These are phyloP conservation scores for Dendryphion nanum DNA, from an alignment of 2,329 filamentous ascomycete species.

Conservation along the genomic window DNA sequence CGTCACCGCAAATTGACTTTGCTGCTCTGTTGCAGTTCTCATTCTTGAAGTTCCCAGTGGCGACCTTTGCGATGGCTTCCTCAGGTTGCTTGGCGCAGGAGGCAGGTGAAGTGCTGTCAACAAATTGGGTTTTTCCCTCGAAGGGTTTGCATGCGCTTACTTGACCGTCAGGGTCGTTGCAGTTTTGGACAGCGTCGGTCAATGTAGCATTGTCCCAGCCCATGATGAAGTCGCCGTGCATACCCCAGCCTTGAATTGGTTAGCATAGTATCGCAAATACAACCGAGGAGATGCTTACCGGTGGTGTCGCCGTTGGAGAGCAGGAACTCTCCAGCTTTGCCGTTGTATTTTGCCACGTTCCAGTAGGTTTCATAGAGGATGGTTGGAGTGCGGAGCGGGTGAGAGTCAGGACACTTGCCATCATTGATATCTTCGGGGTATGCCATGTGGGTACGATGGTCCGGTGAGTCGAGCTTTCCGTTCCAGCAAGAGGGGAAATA, in stretches of 20 bases:
- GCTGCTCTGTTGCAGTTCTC: constrained; percentile 62
- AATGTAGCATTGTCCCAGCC: constrained; percentile 65
- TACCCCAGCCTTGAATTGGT: constrained; percentile 59
- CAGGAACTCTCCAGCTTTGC: constrained; percentile 59
- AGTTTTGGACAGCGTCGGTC: constrained; percentile 67
- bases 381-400: constrained; percentile 56
- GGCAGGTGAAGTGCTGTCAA: not conserved
- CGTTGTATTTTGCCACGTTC: constrained; percentile 52
- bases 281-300: constrained; percentile 52
- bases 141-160: constrained; percentile 77
- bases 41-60: constrained; percentile 47
- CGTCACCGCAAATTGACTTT: constrained; percentile 64
- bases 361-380: constrained; percentile 62
- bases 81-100: constrained; percentile 30
- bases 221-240: constrained; percentile 70
- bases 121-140: constrained; percentile 52
- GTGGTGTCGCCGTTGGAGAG: constrained; percentile 71
- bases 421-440: constrained; percentile 56
- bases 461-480: constrained; percentile 56
- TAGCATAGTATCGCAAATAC: constrained; percentile 5
- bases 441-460: constrained; percentile 64
- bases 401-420: constrained; percentile 55
- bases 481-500: constrained; percentile 79
- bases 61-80: constrained; percentile 42
- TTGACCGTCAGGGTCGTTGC: constrained; percentile 68